Evolutionary conservation across 1,139 yeast genomes (phyloP), one percentile per base, ranked within the genome.

Genomic region (Pneumocystis sp.): DNA sequence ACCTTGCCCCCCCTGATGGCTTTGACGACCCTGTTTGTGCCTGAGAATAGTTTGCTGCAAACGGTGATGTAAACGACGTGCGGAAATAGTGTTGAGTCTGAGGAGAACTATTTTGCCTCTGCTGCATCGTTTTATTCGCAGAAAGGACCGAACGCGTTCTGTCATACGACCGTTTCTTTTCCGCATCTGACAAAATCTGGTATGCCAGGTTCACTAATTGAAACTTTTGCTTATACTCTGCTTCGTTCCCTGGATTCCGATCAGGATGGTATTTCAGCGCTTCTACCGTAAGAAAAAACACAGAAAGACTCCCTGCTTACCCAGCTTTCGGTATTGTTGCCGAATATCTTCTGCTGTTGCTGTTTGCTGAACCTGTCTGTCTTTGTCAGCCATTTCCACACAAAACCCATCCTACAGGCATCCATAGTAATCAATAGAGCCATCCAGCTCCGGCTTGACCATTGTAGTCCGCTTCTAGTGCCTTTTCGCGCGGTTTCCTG

Each of bases 251-350:
- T 3, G 65, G 65, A 40, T 66, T 66, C 63, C 65, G 61, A 61
- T 66, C 68, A 3, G 68, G 68, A 61, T 66, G 68, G 40, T 65
- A 65, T 12, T 63, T 61, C 3, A 65, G 62, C 8, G 66, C 68
- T 35, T 37, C 10, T 12, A 5, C 5, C 5, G 34, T 31, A 31
- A 31, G 34, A 31, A 31, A 31, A 31, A 66, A 62, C 21, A 60
- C 62, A 19, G 61, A 56, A 37, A 63, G 61, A 6, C 61, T 17
- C 57, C 10, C 25, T 50, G 6, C n/a, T 25, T 25, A 50, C 57
- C 57, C 17, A 50, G 21, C 21, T 50, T 50, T n/a, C 57, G 34
- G 17, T 50, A 50, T 25, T 50, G 57, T 50, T 50, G 57, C 21
- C 57, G 34, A 25, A 50, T 50, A 21, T 50, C 57, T 4, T 50